Evolutionary conservation across 345 rosid genomes (phyloP).

Genomic region (Linum tenue): DNA sequence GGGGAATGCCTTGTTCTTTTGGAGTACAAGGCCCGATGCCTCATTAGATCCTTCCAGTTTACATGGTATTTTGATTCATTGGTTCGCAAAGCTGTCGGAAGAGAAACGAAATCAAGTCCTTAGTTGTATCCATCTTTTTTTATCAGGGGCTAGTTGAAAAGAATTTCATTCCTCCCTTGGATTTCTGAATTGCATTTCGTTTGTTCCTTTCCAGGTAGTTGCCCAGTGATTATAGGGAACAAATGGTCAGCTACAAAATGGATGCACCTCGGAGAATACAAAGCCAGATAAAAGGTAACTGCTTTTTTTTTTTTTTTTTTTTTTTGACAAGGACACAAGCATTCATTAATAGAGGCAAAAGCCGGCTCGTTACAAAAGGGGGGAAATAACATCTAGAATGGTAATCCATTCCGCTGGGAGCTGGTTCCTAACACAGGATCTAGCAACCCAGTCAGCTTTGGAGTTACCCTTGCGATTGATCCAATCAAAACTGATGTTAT

Average conservation of each 20-base stretch:
- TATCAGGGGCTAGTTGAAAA: too few species aligned
- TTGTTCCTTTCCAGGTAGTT: neutral
- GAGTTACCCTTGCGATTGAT: too few species aligned
- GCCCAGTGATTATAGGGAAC: conserved; percentile 2
- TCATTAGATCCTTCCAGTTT: conserved; percentile 76
- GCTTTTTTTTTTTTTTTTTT: neutral
- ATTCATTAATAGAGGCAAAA: too few species aligned
- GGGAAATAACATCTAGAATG: too few species aligned
- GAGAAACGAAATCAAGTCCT: neutral
- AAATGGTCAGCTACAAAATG: conserved; percentile 6
- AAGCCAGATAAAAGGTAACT: neutral
- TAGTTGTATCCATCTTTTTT: too few species aligned
- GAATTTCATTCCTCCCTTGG: neutral
- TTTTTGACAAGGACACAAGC: neutral
- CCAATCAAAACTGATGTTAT: too few species aligned
- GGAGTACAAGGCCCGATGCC: conserved; percentile 94
- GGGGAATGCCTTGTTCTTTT: conserved; percentile 84
- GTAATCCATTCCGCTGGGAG: too few species aligned
- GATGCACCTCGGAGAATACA: conserved; percentile 4
- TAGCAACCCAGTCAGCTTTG: too few species aligned
- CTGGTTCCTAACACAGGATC: too few species aligned
- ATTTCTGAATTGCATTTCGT: neutral
- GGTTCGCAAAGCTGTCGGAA: neutral
- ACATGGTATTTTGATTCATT: conserved; percentile 39
- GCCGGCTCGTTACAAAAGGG: too few species aligned